Base-by-base conservation (phyloP, 2,329 filamentous ascomycete genomes). In the Parasarocladium wereldwijsianum region DNA sequence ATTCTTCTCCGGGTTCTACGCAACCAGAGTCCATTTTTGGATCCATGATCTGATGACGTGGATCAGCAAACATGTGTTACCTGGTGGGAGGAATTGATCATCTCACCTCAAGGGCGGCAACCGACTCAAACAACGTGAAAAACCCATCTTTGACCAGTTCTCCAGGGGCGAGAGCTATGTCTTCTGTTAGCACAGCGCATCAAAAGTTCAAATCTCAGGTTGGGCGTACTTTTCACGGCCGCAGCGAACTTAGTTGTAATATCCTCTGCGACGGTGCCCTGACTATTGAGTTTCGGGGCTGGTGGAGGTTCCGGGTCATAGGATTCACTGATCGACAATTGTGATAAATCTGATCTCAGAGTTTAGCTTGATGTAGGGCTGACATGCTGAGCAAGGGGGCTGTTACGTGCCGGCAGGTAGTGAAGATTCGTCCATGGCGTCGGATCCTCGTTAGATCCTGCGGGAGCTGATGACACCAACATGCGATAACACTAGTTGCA, bases 21-120 rank as follows among this genome's bases (percentile, higher is more conserved):
- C 78, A 85, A 17, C 90, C 90, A 47, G 84, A 94, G 53, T 98
- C 90, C 90, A 98, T 98, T 56, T 96, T 98, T 1, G 82, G 76
- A 47, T 98, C 90, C 83, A 94, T 94, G 43, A 98, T 93, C 90
- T 98, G 44, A 16, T 23, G 13, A 8, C 9, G 8, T 31, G 36
- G 23, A 40, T 32, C 23, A 22, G 12, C 2, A 17, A 5, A 17
- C 12, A 6, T 8, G 17, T 24, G 14, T 11, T 12, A 16, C 16
- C 9, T n/a, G 17, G 26, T 10, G 13, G 21, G 15, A 29, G 18
- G 26, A 30, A 16, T 19, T 21, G 19, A 13, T 20, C 7, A 21
- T 37, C 55, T 33, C 50, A 69, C 74, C 68, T 90, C 82, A 14
- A 90, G 64, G 41, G 82, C 82, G 37, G 83, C 82, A 41, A 98